Percentiles rank a stretch among this genome's conserved stretches.
Conservation (phyloP, 1,139 yeast species). For the Yamadazyma epiphylla region DNA sequence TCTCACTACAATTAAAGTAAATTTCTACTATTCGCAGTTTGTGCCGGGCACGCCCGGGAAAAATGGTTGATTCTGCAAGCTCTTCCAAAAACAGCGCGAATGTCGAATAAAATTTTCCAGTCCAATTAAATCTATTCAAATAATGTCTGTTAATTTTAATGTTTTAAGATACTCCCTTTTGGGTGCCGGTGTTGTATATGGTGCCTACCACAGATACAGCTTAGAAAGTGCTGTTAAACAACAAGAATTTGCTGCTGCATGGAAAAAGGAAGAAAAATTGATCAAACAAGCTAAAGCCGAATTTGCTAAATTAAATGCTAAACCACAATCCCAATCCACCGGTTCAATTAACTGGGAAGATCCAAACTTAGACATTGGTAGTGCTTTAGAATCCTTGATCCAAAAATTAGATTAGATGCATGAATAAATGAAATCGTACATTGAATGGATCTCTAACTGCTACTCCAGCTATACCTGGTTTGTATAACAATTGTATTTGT, state of each 20-base stretch:
- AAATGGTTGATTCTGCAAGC: no score
- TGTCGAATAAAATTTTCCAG: slow-evolving; percentile 5
- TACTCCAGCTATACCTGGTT: no score
- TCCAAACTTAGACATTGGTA: slow-evolving; percentile 81
- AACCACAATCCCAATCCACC: slow-evolving; percentile 35
- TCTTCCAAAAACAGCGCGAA: slow-evolving; percentile 1
- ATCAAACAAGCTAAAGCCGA: slow-evolving; percentile 86
- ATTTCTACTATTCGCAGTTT: slow-evolving; percentile 1
- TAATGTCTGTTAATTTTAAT: slow-evolving; percentile 35
- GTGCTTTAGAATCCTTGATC: slow-evolving; percentile 41
- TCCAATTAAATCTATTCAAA: slow-evolving; percentile 9
- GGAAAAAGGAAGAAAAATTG: slow-evolving; percentile 66
- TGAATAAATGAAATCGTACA: slow-evolving; percentile 4
- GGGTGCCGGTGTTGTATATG: slow-evolving; percentile 86
- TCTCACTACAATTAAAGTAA: not conserved
- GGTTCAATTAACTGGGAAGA: slow-evolving; percentile 76
- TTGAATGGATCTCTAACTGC: no score
- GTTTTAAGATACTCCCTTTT: slow-evolving; percentile 91
- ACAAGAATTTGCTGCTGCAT: slow-evolving; percentile 56
- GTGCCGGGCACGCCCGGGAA: not conserved
- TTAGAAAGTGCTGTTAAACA: slow-evolving; percentile 59
- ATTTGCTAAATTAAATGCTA: slow-evolving; percentile 64
- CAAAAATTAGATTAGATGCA: slow-evolving; percentile 36
- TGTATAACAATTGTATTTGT: no score
- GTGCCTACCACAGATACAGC: slow-evolving; percentile 78